These are phyloP conservation scores for Raphanus hybrid DNA, from an alignment of 441 rosid genomes.

Conservation along the genomic window DNA sequence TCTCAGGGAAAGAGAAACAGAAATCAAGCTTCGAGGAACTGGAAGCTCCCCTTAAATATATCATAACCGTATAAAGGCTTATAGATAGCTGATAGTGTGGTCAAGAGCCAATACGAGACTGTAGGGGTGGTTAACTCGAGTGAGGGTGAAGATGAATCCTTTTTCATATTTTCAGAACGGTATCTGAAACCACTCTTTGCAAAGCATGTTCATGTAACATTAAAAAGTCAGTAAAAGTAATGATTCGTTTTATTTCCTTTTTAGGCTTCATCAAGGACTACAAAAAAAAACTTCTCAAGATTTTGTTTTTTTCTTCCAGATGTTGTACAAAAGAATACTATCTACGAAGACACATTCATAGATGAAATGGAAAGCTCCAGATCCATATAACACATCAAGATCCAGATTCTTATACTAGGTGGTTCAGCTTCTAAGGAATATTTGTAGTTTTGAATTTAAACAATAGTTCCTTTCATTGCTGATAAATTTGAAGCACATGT, in stretches of 20 bases:
- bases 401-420: conserved; percentile 89
- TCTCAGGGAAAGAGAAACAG: too few relatives aligned
- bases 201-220: conserved; percentile 62
- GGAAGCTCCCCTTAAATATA: too few relatives aligned
- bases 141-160: conserved; percentile 68
- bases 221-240: conserved; percentile 55
- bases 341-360: conserved; percentile 90
- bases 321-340: conserved; percentile 81
- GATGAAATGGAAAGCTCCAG: conserved; percentile 85
- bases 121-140: conserved; percentile 53
- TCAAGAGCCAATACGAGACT: conserved; percentile 50
- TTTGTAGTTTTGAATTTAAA: background rate
- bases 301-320: conserved; percentile 31
- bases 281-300: conserved; percentile 3
- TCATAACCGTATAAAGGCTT: too few relatives aligned
- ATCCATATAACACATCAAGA: conserved; percentile 56
- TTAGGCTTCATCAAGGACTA: conserved; percentile 81
- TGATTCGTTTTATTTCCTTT: conserved; percentile 85
- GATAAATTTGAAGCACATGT: conserved; percentile 46
- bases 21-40: too few relatives aligned
- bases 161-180: conserved; percentile 71
- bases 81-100: too few relatives aligned
- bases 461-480: background rate
- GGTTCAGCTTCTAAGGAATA: conserved; percentile 19
- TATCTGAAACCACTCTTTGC: conserved; percentile 70